These are phyloP conservation scores for Elongisporangium undulatum DNA, from an alignment of 352 stramenopile species.

Conservation along the genomic window DNA sequence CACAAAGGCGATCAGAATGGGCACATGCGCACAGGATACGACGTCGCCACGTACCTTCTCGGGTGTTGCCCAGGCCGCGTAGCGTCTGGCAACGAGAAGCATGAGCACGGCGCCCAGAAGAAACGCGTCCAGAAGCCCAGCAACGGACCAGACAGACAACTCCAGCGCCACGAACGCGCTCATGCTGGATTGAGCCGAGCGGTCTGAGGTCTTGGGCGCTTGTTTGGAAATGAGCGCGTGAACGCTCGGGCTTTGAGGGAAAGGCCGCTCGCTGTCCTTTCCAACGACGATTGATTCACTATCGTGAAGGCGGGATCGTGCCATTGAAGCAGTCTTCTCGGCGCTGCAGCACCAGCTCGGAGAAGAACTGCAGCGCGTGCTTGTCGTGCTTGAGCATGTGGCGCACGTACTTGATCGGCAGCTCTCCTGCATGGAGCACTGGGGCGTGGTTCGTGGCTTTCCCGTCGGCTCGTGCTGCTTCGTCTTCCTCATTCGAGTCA, in stretches of 20 bases:
- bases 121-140: background rate
- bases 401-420: slow-evolving; percentile 36
- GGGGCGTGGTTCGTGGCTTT: slow-evolving; percentile 3
- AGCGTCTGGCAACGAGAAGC: background rate
- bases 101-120: background rate
- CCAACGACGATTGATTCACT: background rate
- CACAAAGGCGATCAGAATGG: background rate
- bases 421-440: slow-evolving; percentile 22
- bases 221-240: background rate
- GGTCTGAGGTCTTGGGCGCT: no score
- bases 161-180: background rate
- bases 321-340: slow-evolving; percentile 42
- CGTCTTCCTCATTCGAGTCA: background rate
- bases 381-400: slow-evolving; percentile 32
- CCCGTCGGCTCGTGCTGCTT: background rate
- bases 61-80: background rate
- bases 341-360: slow-evolving; percentile 37
- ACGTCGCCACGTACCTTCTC: background rate
- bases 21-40: background rate
- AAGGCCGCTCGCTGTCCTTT: background rate
- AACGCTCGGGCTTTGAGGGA: background rate
- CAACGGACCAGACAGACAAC: background rate
- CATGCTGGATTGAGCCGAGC: background rate
- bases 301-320: slow-evolving; percentile 13
- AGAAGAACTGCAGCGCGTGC: slow-evolving; percentile 31